A percentile compares a stretch with the other conserved stretches of the same genome.
These are phyloP conservation scores for Xylaria sp. DNA, from an alignment of 2,329 filamentous ascomycete species.

Conservation along the genomic window DNA sequence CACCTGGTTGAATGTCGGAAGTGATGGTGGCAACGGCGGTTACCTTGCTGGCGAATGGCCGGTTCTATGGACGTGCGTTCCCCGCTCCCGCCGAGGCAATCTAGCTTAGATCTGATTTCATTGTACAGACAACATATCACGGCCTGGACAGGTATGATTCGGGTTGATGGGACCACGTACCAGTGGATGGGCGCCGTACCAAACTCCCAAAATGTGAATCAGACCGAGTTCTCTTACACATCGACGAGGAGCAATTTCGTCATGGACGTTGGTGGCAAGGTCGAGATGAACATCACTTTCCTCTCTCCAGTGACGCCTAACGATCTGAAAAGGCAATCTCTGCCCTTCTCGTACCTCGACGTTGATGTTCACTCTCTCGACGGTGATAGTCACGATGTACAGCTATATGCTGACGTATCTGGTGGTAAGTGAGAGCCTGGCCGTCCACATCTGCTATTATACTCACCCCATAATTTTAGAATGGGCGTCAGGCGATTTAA, in stretches of 20 bases:
- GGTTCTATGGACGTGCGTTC: slow-evolving; percentile 72
- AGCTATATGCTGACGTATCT: slow-evolving; percentile 78
- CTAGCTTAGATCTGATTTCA: slow-evolving; percentile 32
- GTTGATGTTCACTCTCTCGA: slow-evolving; percentile 71
- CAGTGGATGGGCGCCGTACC: slow-evolving; percentile 73
- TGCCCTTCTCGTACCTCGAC: slow-evolving; percentile 76
- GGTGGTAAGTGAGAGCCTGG: slow-evolving; percentile 60
- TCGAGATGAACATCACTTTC: slow-evolving; percentile 75
- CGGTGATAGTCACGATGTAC: slow-evolving; percentile 69
- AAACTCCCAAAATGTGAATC: slow-evolving; percentile 62
- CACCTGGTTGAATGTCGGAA: slow-evolving; percentile 72
- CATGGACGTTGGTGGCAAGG: slow-evolving; percentile 68
- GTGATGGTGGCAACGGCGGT: slow-evolving; percentile 70
- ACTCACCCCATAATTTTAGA: slow-evolving; percentile 58
- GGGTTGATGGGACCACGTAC: slow-evolving; percentile 71
- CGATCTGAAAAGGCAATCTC: slow-evolving; percentile 73
- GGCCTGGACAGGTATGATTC: slow-evolving; percentile 76
- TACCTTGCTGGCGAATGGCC: slow-evolving; percentile 76
- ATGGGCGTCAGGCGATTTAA: slow-evolving; percentile 73
- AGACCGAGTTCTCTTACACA: slow-evolving; percentile 74
- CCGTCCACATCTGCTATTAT: slow-evolving; percentile 19
- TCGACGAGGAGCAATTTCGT: slow-evolving; percentile 77
- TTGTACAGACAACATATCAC: slow-evolving; percentile 60
- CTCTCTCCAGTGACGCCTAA: slow-evolving; percentile 74
- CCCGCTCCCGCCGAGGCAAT: neutral